Evolutionary conservation across 768 basidiomycete genomes (phyloP).

Genomic region (Lactarius evosmus): DNA sequence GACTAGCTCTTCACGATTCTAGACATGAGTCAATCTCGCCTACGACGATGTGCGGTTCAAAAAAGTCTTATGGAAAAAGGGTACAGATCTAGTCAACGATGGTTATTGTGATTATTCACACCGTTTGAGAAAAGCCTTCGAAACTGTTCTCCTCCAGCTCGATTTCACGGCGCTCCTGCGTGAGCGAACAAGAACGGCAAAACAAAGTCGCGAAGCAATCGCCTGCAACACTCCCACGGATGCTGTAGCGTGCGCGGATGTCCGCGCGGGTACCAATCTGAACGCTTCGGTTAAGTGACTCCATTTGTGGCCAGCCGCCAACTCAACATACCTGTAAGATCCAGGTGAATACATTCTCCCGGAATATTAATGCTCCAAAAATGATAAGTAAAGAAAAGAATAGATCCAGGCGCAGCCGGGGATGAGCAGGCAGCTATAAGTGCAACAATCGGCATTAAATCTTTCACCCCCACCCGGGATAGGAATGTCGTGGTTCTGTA

Average conservation of each 20-base stretch:
- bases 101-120: too few species aligned
- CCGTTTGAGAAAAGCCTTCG: neutral
- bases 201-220: conserved; percentile 44
- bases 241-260: conserved; percentile 44
- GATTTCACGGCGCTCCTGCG: conserved; percentile 47
- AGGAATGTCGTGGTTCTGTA: conserved; percentile 37
- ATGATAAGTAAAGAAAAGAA: too few species aligned
- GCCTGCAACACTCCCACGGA: conserved; percentile 41
- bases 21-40: neutral
- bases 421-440: conserved; percentile 35
- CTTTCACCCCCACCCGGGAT: conserved; percentile 40
- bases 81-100: too few species aligned
- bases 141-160: conserved; percentile 45
- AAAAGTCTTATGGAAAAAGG: neutral
- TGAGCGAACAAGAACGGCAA: conserved; percentile 47
- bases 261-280: conserved; percentile 37
- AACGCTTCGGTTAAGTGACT: neutral
- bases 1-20: neutral
- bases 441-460: conserved; percentile 38
- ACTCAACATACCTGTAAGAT: conserved; percentile 40
- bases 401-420: conserved; percentile 37
- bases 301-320: neutral
- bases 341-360: too few species aligned
- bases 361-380: too few species aligned
- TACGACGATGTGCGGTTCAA: neutral